Conservation (phyloP, 2,329 filamentous ascomycete species). For the Aureobasidium sp. region DNA sequence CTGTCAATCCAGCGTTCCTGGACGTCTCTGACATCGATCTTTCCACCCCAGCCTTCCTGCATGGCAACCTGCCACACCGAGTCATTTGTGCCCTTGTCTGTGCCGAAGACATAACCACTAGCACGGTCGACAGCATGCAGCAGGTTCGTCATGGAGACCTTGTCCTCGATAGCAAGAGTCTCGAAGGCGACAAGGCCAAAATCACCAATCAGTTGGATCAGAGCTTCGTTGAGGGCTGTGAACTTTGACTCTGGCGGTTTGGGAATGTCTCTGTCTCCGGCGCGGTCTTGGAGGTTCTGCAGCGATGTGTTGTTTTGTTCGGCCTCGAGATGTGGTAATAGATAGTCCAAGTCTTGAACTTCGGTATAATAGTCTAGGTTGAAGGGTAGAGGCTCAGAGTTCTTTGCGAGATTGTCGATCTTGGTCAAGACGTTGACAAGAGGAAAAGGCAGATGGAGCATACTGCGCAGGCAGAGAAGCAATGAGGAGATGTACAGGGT, state of each 20-base stretch:
- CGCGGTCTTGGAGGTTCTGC: slow-evolving; percentile 26
- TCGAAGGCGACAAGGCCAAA: slow-evolving; percentile 89
- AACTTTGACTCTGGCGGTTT: slow-evolving; percentile 53
- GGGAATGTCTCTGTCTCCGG: slow-evolving; percentile 36
- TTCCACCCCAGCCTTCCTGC: slow-evolving; percentile 54
- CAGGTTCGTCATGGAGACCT: slow-evolving; percentile 90
- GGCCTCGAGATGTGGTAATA: slow-evolving; percentile 69
- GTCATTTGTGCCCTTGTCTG: slow-evolving; percentile 75
- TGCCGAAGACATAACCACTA: slow-evolving; percentile 83
- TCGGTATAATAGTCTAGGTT: slow-evolving; percentile 97
- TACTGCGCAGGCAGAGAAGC: slow-evolving; percentile 83
- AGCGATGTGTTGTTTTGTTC: slow-evolving; percentile 52
- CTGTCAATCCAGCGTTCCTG: slow-evolving; percentile 94
- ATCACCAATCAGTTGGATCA: slow-evolving; percentile 78
- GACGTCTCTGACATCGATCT: slow-evolving; percentile 77
- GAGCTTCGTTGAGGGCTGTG: slow-evolving; percentile 72
- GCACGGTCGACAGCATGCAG: slow-evolving; percentile 85
- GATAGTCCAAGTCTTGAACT: slow-evolving; percentile 81
- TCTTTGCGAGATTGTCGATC: slow-evolving; percentile 76
- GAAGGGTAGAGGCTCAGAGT: slow-evolving; percentile 78
- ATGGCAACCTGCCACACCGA: slow-evolving; percentile 96
- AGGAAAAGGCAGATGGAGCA: slow-evolving; percentile 96
- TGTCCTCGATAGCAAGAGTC: slow-evolving; percentile 91
- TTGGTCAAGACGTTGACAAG: slow-evolving; percentile 95
- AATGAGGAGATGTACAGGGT: slow-evolving; percentile 93